A percentile compares a stretch with the other conserved stretches of the same genome.
Evolutionary conservation across 257 asterid genomes (phyloP).

Genomic region (Solanum pimpinellifolium): DNA sequence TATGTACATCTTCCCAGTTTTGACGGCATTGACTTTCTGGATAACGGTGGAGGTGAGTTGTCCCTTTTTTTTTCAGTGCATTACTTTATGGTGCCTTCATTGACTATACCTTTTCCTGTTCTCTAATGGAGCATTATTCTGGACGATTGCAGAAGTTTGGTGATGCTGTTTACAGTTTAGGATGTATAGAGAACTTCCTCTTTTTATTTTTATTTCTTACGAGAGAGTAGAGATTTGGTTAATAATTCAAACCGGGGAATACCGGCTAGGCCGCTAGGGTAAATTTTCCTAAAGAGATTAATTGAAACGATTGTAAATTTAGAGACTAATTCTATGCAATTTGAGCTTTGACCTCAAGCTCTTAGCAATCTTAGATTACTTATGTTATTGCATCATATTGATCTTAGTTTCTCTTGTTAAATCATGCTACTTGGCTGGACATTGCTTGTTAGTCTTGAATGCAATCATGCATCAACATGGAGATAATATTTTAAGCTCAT

Average conservation of each 20-base stretch:
- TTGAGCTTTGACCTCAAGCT: background rate
- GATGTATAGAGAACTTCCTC: background rate
- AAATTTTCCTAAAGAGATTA: background rate
- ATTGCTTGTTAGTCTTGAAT: background rate
- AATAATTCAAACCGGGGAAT: background rate
- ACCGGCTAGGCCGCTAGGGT: background rate
- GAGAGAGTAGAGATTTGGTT: background rate
- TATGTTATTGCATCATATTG: background rate
- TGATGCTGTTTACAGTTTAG: background rate
- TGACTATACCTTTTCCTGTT: background rate
- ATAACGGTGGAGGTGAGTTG: constrained; percentile 77
- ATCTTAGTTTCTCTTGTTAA: background rate
- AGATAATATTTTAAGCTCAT: background rate
- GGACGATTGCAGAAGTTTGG: background rate
- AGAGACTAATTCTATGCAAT: background rate
- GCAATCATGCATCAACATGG: background rate
- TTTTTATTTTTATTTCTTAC: background rate
- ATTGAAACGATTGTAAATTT: background rate
- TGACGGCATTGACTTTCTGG: constrained; percentile 87
- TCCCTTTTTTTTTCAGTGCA: background rate
- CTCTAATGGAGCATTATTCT: background rate
- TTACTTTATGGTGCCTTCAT: background rate
- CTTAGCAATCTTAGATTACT: background rate
- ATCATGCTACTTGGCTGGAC: background rate
- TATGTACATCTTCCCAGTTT: constrained; percentile 62